Percentiles rank a stretch among this genome's conserved stretches.
Conservation (phyloP, 345 rosid species). For the Populus deltoides region DNA sequence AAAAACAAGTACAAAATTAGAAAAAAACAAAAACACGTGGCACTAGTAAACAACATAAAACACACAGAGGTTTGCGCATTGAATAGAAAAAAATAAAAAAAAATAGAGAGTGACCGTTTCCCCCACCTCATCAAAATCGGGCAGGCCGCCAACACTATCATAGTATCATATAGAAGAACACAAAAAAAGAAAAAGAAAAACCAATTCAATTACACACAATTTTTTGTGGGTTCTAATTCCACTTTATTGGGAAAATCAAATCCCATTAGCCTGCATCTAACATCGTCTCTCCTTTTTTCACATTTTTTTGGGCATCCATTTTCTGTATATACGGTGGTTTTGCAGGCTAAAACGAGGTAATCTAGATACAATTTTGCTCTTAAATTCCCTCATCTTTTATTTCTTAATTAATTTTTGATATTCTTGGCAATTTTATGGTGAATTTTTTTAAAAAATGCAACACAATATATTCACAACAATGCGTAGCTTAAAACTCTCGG, state of each 20-base stretch:
- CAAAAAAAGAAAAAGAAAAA: neutral
- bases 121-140: constrained; percentile 32
- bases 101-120: constrained; percentile 36
- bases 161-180: neutral
- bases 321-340: constrained; percentile 24
- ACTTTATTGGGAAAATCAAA: constrained; percentile 16
- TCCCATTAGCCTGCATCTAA: constrained; percentile 32
- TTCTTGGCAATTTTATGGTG: neutral
- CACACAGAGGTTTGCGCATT: too few species aligned
- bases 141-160: constrained; percentile 19
- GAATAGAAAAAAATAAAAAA: neutral
- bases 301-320: neutral
- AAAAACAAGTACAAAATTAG: too few species aligned
- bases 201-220: neutral
- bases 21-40: too few species aligned
- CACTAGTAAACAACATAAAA: too few species aligned
- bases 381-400: constrained; percentile 11
- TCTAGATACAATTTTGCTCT: neutral
- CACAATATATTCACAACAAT: constrained; percentile 73
- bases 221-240: neutral
- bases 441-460: constrained; percentile 48
- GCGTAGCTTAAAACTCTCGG: constrained; percentile 79
- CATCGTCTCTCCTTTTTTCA: constrained; percentile 6
- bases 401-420: neutral
- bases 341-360: constrained; percentile 27